Base-by-base conservation (phyloP, 2,329 filamentous ascomycete genomes). In the Verticillium nubilum region DNA sequence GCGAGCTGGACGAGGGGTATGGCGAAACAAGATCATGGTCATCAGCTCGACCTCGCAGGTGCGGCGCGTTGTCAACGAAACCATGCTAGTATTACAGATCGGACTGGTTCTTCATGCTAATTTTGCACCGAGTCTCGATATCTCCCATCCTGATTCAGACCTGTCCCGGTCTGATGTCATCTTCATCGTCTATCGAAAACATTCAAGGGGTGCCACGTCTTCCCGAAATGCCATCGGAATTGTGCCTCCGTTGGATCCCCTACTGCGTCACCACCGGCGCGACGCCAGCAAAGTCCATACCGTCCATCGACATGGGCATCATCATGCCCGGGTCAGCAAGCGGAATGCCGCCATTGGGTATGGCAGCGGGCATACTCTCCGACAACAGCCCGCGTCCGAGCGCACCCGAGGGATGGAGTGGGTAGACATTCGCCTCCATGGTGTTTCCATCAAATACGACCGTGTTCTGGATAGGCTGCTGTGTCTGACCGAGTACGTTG, bases 391-490 rank as follows among this genome's bases (percentile, higher is more conserved):
- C 74, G 26, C 75, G 72, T 50, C 85, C 85, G 13, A 87, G 76
- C 25, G 69, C 70, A 27, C 82, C 83, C 58, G 86, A 82, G 0
- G 92, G 91, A 70, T 96, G 91, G 50, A 98, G 79, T 2, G 92
- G 83, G 71, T 95, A 97, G 65, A 95, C 87, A 2, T 86, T 86
- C 0, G 89, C 91, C 64, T 90, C 85, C 74, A 91, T 90, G 53
- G 82, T 84, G 66, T 91, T 90, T 15, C 93, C 93, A 72, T 98
- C 92, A 68, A 98, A 97, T 23, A 98, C 79, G 56, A 97, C 84
- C 72, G 97, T 86, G 73, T 99, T 99, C 76, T 99, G 95, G 50
- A 99, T 89, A 1, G 95, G 95, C 73, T 97, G 95, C 76, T 98
- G 92, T 47, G 90, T 87, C 71, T 90, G 87, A 55, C 93, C 92